phyloP scores from a whole-genome alignment of 257 asterid genomes.

The Anisodus tanguticus region DNA sequence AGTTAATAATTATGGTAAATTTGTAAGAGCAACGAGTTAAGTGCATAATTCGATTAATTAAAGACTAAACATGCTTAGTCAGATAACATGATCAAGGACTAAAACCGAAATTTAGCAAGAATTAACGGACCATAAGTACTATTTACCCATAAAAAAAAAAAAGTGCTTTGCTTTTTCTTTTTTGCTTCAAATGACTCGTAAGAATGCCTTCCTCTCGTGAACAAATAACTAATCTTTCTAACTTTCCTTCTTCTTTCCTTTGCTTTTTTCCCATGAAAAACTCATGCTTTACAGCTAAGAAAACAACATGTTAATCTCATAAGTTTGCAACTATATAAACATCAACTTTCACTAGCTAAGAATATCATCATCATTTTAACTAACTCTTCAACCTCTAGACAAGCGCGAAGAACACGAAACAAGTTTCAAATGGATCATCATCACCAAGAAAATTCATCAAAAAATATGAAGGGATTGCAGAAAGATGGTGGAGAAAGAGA shows the following conservation, averaged over 20 bases:
- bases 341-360: neutral
- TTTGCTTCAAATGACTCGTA: neutral
- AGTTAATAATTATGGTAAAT: neutral
- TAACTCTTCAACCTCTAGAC: neutral
- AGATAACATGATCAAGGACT: neutral
- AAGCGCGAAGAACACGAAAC: neutral
- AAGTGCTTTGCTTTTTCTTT: constrained; percentile 4
- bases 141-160: neutral
- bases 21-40: neutral
- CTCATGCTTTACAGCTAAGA: constrained; percentile 34
- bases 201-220: constrained; percentile 42
- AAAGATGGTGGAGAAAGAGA: constrained; percentile 21
- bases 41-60: neutral
- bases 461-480: neutral
- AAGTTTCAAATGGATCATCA: constrained; percentile 35
- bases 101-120: neutral
- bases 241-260: constrained; percentile 39
- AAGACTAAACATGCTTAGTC: neutral
- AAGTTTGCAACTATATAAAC: constrained; percentile 1
- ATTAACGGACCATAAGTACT: neutral
- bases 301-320: neutral
- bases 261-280: constrained; percentile 33
- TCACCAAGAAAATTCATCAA: constrained; percentile 26
- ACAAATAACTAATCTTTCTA: constrained; percentile 33
- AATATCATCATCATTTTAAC: neutral